phyloP scores from a whole-genome alignment of 2,329 filamentous ascomycete species.

The Xylogone sp. region DNA sequence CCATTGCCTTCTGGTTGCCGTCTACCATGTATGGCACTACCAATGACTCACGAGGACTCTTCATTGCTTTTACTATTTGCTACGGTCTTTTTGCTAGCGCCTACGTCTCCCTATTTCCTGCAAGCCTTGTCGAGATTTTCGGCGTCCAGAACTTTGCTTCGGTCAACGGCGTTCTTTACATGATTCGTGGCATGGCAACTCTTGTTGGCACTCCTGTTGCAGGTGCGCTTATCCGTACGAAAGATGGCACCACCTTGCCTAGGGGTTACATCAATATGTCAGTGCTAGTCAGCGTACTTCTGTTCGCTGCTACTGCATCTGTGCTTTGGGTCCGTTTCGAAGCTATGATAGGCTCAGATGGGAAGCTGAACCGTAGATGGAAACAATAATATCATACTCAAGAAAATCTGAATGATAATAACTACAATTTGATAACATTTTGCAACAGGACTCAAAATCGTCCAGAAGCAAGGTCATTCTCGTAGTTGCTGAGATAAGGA shows the following conservation, averaged over 20 bases:
- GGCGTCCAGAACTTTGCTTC: slow-evolving; percentile 17
- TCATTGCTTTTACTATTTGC: slow-evolving; percentile 28
- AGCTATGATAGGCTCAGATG: neutral
- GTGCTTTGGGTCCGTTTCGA: neutral
- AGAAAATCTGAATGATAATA: too few species aligned
- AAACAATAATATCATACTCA: too few species aligned
- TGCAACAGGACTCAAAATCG: too few species aligned
- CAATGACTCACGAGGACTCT: slow-evolving; percentile 32
- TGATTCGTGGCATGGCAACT: slow-evolving; percentile 19
- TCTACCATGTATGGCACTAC: slow-evolving; percentile 28
- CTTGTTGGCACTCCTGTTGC: slow-evolving; percentile 14
- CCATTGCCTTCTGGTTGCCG: slow-evolving; percentile 47
- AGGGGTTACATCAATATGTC: neutral
- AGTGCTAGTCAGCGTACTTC: neutral
- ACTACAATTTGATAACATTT: too few species aligned
- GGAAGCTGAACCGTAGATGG: neutral
- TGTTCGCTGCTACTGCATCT: neutral
- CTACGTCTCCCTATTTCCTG: slow-evolving; percentile 36
- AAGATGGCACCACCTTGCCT: slow-evolving; percentile 2
- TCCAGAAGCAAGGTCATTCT: too few species aligned
- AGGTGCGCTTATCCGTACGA: neutral
- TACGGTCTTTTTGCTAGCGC: slow-evolving; percentile 35
- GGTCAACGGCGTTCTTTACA: slow-evolving; percentile 19
- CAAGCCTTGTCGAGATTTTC: slow-evolving; percentile 20
- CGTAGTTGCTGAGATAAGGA: too few species aligned